Evolutionary conservation across 768 basidiomycete species (phyloP), one percentile per base, ranked within the genome.

Genomic region (Tylopilus sp.): DNA sequence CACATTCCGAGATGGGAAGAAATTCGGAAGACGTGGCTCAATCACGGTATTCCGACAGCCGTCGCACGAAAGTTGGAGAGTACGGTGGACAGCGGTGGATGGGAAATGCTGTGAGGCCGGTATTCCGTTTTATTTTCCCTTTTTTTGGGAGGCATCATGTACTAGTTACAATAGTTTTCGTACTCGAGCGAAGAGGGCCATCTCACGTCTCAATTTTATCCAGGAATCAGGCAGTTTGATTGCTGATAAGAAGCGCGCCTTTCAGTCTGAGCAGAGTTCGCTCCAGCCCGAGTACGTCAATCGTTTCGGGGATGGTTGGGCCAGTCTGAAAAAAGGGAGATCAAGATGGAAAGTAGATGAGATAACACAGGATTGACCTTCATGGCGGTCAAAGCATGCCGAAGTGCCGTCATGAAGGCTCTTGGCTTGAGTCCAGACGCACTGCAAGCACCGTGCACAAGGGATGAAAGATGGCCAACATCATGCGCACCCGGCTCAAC

Each of bases 1-100:
- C 92, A 98, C 62, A 75, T 77, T 42, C 83, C 85, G 2, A 76
- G 97, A 23, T 89, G 90, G 83, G 95, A 98, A 62, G 95, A 98
- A 48, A 77, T 95, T 35, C 81, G 95, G 25, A 91, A 87, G 72
- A 81, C 79, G 0, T 99, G 97, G 97, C 75, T 98, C 25, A 81
- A 79, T 47, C 93, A 98, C 52, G 85, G 86, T 11, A 87, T 98
- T 40, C 92, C 95, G 3, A 95, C 90, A 3, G 74, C 90, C 33
- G 87, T 95, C 21, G 91, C 97, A 3, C 77, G 97, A 45, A 91
- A 90, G 66, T 63, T 98, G 52, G 95, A 98, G 66, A 80, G 88
- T 56, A 83, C 82, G 13, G 77, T 91, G 15, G 95, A 97, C 65
- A 85, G 79, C 26, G 92, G 95, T n/a, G 94, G 94, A 20, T 98